Base-by-base conservation (phyloP, 1,284 basidiomycete genomes). In the Ceratobasidium sp. region DNA sequence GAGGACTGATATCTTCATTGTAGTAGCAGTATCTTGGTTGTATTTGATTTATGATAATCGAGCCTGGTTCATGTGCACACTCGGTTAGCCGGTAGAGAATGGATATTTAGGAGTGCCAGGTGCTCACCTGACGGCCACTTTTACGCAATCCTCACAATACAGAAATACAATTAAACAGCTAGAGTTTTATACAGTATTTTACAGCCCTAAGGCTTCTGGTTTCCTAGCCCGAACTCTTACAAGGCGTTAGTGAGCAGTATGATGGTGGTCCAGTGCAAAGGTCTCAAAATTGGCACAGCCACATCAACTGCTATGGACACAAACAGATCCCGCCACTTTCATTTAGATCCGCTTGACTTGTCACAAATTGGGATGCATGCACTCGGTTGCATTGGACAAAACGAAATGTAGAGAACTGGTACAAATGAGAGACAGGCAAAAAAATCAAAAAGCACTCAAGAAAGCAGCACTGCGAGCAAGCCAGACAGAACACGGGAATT, bases 1-100 rank as follows among this genome's bases (percentile, higher is more conserved):
- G 0, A 97, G 89, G 18, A 95, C 94, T 69, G 93, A 93, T 81
- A 97, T 95, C 91, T 95, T 96, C 95, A 73, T 73, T 4, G 40
- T 39, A 33, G 33, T 33, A 33, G 33, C 33, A 33, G 33, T 33
- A 33, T 33, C 33, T 33, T 33, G 33, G 33, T 33, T 33, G 33
- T 33, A 33, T 33, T 33, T 33, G 33, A 33, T 33, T 33, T 33
- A 33, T 33, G 33, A 33, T 33, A 33, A 33, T 33, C 33, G 33
- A 33, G 33, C 33, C 33, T 33, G 33, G 33, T 33, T 33, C 33
- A 33, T 33, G 33, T 33, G 33, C 33, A 33, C 33, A 33, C 33
- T 33, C 33, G 33, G 33, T 33, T 33, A 33, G 33, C 33, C 33
- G 33, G 33, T 33, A 33, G 33, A 33, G 33, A 33, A 33, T 33